Evolutionary conservation across 805 yeast species (phyloP), one percentile per base, ranked within the genome.

Genomic region (Suhomyces kilbournensis): DNA sequence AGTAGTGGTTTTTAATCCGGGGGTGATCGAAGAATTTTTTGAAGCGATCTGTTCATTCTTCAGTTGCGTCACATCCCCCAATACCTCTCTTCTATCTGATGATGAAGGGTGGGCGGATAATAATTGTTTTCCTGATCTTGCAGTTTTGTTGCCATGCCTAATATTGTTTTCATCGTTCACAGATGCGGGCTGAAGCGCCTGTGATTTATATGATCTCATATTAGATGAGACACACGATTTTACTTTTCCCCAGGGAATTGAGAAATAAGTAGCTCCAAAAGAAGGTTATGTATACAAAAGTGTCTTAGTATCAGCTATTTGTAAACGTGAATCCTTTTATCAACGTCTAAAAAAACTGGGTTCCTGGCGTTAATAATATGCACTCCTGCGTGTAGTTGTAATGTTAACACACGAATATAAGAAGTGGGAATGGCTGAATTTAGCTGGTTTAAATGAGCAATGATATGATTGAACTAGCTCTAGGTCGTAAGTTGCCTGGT

Each of bases 31-130:
- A 10, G 46, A 32, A 8, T 32, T 20, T 19, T 46, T 26, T 26
- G 46, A 32, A 19, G 25, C 26, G 26, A 28, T 15, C 26, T 39
- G 43, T 56, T 56, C 51, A 58, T 63, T 56, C 55, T 59, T 66
- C 14, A 54, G 52, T 45, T 58, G 63, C 6, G 71, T 67, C 15
- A 68, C 60, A 51, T 69, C 74, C 38, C 66, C 61, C 50, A 69
- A 63, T 12, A 64, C 71, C 43, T 67, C 68, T 47, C 74, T 54
- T 32, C 52, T 57, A 35, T 43, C 53, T n/a, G 51, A 48, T 7
- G 54, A 42, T 6, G 53, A 38, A 10, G 48, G 28, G 39, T 39
- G 40, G 38, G 44, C 17, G 19, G 17, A 12, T 7, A 20, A 20
- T 7, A 20, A 34, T 35, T 42, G 47, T 25, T 43, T 48, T 23